A percentile compares a stretch with the other conserved stretches of the same genome.
Conservation (phyloP, 2,329 filamentous ascomycete genomes). For the Apiospora phragmitis region DNA sequence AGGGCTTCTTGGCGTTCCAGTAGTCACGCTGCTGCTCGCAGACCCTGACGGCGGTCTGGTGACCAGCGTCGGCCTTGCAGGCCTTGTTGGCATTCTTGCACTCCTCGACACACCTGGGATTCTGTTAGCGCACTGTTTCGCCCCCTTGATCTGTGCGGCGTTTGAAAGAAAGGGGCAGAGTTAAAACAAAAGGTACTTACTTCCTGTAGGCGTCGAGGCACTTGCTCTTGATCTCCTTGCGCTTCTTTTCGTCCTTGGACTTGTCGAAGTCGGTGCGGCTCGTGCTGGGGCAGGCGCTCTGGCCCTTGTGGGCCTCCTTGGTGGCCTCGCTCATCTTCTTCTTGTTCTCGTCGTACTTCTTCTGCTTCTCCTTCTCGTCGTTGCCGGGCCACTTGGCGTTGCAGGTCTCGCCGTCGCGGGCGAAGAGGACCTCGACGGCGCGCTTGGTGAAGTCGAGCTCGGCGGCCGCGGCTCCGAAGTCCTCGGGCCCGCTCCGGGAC, state of each 20-base stretch:
- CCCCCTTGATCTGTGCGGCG: background rate
- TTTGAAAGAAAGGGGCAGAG: background rate
- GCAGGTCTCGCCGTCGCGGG: conserved; percentile 1
- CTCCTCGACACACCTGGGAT: background rate
- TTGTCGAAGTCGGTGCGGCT: conserved; percentile 1
- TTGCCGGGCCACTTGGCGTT: background rate
- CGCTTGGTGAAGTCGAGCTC: conserved; percentile 2
- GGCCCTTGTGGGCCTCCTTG: conserved; percentile 2
- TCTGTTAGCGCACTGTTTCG: background rate
- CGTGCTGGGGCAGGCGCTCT: conserved; percentile 2
- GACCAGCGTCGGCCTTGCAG: background rate
- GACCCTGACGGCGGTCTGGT: background rate
- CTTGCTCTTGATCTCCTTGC: background rate
- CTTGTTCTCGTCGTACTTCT: conserved; percentile 5
- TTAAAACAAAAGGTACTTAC: background rate
- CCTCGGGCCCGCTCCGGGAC: background rate
- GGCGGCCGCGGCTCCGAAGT: background rate
- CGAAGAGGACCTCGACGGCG: conserved; percentile 1
- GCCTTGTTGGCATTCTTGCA: conserved; percentile 8
- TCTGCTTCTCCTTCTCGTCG: background rate
- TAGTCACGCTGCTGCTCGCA: conserved; percentile 1
- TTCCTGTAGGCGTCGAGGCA: background rate
- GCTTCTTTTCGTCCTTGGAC: conserved; percentile 3
- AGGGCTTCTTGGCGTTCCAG: background rate
- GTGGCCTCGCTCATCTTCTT: conserved; percentile 3